A percentile compares a stretch with the other conserved stretches of the same genome.
These are phyloP conservation scores for Quercus mongolica DNA, from an alignment of 306 rosid genomes.

Conservation along the genomic window DNA sequence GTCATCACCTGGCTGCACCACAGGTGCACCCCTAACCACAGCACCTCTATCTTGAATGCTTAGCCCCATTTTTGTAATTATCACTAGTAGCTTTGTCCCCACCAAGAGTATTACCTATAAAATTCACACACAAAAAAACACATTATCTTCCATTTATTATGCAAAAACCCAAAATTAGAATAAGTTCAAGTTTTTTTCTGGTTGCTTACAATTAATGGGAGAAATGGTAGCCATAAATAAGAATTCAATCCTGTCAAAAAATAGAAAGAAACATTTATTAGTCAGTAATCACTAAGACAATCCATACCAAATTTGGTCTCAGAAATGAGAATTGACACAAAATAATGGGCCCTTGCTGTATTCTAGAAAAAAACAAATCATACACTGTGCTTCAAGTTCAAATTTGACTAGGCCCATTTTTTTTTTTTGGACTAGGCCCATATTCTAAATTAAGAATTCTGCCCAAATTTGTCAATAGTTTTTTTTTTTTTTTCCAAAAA, in stretches of 20 bases:
- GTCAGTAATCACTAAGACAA: background rate
- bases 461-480: background rate
- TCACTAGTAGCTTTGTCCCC: conserved; percentile 73
- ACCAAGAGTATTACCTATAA: conserved; percentile 65
- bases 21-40: conserved; percentile 71
- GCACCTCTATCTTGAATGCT: conserved; percentile 63
- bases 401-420: background rate
- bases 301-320: background rate
- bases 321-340: background rate
- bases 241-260: conserved; percentile 60
- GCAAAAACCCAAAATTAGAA: background rate
- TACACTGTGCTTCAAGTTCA: background rate
- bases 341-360: background rate
- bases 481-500: no score
- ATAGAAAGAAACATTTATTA: background rate
- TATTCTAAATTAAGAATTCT: background rate
- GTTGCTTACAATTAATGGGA: conserved; percentile 69
- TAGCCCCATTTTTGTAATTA: conserved; percentile 69
- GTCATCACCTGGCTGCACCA: conserved; percentile 69
- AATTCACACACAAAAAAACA: conserved; percentile 9
- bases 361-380: no score
- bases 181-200: background rate
- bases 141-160: background rate
- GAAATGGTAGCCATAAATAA: conserved; percentile 74
- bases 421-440: background rate